Evolutionary conservation across 2,329 filamentous ascomycete species (phyloP).

Genomic region (Falciphora oryzae): DNA sequence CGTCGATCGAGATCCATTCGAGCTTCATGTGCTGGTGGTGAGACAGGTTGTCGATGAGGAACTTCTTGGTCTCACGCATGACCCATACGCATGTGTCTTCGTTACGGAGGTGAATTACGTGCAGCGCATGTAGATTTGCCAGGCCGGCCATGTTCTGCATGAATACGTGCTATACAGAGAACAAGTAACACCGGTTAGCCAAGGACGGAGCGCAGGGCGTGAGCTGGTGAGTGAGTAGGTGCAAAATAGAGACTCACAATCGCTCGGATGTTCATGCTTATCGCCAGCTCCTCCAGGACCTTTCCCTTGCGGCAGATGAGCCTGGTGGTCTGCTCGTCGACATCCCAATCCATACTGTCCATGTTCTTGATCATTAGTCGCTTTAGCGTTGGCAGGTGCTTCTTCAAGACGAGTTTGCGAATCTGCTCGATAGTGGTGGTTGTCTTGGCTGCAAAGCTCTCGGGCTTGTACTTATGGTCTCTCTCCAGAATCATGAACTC

Average conservation of each 20-base stretch:
- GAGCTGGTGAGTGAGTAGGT: neutral
- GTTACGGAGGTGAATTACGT: slow-evolving; percentile 48
- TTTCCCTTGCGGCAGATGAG: slow-evolving; percentile 46
- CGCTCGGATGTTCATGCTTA: slow-evolving; percentile 46
- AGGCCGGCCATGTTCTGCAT: slow-evolving; percentile 51
- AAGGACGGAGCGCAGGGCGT: neutral
- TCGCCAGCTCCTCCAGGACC: slow-evolving; percentile 48
- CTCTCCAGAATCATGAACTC: slow-evolving; percentile 57
- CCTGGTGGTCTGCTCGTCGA: slow-evolving; percentile 47
- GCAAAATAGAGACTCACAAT: slow-evolving; percentile 39
- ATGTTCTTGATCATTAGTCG: slow-evolving; percentile 57
- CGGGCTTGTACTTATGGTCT: slow-evolving; percentile 42
- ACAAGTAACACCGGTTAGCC: neutral
- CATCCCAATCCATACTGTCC: slow-evolving; percentile 47
- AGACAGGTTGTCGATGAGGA: slow-evolving; percentile 52
- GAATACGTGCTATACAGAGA: slow-evolving; percentile 43
- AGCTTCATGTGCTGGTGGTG: slow-evolving; percentile 50
- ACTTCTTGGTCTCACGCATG: slow-evolving; percentile 50
- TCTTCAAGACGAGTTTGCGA: slow-evolving; percentile 48
- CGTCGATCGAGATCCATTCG: slow-evolving; percentile 53
- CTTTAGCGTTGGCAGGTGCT: slow-evolving; percentile 48
- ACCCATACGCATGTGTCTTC: slow-evolving; percentile 53
- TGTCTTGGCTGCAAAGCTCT: slow-evolving; percentile 46
- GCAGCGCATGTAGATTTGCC: slow-evolving; percentile 45
- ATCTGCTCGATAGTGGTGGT: slow-evolving; percentile 52